Evolutionary conservation across 2,329 filamentous ascomycete genomes (phyloP).

Genomic region (Exophiala mesophila): DNA sequence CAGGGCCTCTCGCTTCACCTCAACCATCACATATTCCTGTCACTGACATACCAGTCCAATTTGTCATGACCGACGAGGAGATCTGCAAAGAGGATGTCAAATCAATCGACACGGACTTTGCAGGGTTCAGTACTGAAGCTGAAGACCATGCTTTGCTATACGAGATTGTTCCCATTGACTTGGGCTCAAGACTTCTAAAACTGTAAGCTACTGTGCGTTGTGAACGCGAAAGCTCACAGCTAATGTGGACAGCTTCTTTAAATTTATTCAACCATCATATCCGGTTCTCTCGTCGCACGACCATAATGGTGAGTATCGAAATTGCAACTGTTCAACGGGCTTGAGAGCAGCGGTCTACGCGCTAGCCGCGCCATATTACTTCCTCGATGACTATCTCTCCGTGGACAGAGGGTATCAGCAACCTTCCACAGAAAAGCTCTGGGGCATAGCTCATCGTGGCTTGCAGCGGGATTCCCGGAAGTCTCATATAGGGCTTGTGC

Average conservation of each 20-base stretch:
- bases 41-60: constrained; percentile 10
- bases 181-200: constrained; percentile 12
- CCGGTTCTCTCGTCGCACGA: constrained; percentile 9
- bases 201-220: constrained; percentile 5
- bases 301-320: constrained; percentile 8
- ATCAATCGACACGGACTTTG: constrained; percentile 10
- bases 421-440: constrained; percentile 11
- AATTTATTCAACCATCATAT: constrained; percentile 13
- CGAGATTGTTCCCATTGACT: constrained; percentile 7
- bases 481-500: constrained; percentile 8
- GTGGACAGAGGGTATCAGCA: constrained; percentile 10
- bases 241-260: constrained; percentile 9
- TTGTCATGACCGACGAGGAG: constrained; percentile 10
- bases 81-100: constrained; percentile 13
- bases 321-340: constrained; percentile 6
- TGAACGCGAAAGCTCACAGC: not conserved
- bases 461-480: constrained; percentile 8
- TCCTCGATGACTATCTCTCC: constrained; percentile 12
- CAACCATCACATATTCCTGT: constrained; percentile 6
- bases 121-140: constrained; percentile 9
- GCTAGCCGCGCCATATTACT: constrained; percentile 10
- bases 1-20: not conserved
- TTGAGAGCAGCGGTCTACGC: constrained; percentile 11
- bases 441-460: constrained; percentile 14
- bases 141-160: constrained; percentile 9